Evolutionary conservation across 2,329 filamentous ascomycete genomes (phyloP).

Genomic region (Aspergillus sp.): DNA sequence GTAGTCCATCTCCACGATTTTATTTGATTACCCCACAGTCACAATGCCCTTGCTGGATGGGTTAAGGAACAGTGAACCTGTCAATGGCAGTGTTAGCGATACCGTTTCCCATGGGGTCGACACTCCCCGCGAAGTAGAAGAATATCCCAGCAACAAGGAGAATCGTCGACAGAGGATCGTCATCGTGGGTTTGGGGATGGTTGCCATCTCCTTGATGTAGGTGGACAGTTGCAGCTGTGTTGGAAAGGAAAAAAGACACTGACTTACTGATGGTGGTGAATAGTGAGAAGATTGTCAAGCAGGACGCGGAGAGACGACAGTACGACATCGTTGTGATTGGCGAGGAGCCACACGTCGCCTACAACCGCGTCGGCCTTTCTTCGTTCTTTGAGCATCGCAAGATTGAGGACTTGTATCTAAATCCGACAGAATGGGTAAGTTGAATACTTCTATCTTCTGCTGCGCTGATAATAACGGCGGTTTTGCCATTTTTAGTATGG

Average conservation of each 20-base stretch:
- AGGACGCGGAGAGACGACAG: conserved; percentile 68
- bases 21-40: conserved; percentile 1
- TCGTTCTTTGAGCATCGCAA: conserved; percentile 83
- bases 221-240: conserved; percentile 28
- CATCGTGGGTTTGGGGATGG: conserved; percentile 87
- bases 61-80: conserved; percentile 17
- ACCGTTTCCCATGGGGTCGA: conserved; percentile 3
- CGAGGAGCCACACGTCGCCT: conserved; percentile 81
- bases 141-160: conserved; percentile 3
- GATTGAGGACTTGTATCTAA: conserved; percentile 83
- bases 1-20: not conserved
- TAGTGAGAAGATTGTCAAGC: conserved; percentile 84
- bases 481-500: conserved; percentile 52
- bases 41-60: conserved; percentile 28
- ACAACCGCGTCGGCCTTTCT: conserved; percentile 85
- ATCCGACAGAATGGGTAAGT: conserved; percentile 73
- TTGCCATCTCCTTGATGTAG: conserved; percentile 83
- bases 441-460: no score
- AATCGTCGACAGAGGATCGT: conserved; percentile 60
- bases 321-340: conserved; percentile 82
- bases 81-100: conserved; percentile 14
- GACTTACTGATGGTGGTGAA: conserved; percentile 2
- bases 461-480: no score
- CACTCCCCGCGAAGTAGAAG: conserved; percentile 1
- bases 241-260: not conserved